These are phyloP conservation scores for Thielaviopsis euricoi DNA, from an alignment of 2,329 filamentous ascomycete genomes.

Conservation along the genomic window DNA sequence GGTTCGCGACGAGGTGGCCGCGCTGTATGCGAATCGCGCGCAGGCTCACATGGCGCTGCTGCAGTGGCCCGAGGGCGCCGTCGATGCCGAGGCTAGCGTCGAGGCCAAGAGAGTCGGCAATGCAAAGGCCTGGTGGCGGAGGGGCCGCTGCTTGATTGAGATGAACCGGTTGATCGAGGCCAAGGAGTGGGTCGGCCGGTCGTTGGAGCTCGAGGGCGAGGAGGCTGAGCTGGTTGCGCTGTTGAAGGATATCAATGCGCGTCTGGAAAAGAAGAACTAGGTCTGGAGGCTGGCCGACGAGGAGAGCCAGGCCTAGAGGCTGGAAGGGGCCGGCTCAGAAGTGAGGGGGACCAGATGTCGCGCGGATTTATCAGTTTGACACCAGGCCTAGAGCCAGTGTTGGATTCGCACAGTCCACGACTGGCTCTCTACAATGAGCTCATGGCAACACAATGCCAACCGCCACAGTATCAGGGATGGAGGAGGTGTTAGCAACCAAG, in stretches of 20 bases:
- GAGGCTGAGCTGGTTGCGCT: slow-evolving; percentile 46
- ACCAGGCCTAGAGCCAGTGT: too few species aligned
- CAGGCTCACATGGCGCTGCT: slow-evolving; percentile 76
- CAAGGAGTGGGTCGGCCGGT: slow-evolving; percentile 56
- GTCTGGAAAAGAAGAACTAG: slow-evolving; percentile 21
- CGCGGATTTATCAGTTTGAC: too few species aligned
- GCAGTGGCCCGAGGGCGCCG: slow-evolving; percentile 70
- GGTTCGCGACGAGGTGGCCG: slow-evolving; percentile 68
- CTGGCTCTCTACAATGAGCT: too few species aligned
- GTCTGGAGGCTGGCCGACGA: neutral
- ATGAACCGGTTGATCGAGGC: slow-evolving; percentile 83
- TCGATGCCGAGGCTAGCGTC: slow-evolving; percentile 76
- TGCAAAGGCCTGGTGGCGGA: slow-evolving; percentile 86
- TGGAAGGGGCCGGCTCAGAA: too few species aligned
- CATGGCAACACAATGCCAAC: too few species aligned
- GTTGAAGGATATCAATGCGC: slow-evolving; percentile 43
- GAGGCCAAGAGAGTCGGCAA: slow-evolving; percentile 78
- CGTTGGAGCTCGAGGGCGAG: slow-evolving; percentile 67
- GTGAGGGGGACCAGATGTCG: too few species aligned
- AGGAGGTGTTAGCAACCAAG: too few species aligned
- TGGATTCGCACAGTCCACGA: too few species aligned
- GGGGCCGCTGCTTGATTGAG: slow-evolving; percentile 71
- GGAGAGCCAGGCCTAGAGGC: too few species aligned
- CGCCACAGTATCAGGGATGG: too few species aligned
- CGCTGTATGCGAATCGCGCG: slow-evolving; percentile 70